Base-by-base conservation (phyloP, 2,329 filamentous ascomycete genomes). In the Aulographum hederae region DNA sequence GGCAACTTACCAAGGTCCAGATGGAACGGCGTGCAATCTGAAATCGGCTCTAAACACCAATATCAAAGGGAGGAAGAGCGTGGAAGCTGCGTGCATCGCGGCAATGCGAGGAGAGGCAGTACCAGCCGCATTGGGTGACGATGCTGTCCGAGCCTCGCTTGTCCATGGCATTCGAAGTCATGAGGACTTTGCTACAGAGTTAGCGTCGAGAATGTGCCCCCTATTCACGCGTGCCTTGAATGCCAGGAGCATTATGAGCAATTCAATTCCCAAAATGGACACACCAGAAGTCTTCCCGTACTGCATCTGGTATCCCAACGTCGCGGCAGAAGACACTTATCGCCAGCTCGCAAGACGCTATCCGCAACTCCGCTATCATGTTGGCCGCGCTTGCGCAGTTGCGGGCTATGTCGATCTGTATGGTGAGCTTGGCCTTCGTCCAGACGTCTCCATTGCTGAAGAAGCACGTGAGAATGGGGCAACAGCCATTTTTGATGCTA, bases 271-370 rank as follows among this genome's bases (percentile, higher is more conserved):
- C 1, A 32, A 44, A 10, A 46, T 46, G 19, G 28, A 36, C 3
- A 26, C 38, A 11, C 34, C 40, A 4, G 38, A 45, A 3, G 34
- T 42, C 2, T 28, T 45, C 12, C 55, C 53, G 1, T 60, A 60
- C 38, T 60, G 56, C 34, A 55, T 60, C 28, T 60, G 54, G 54
- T 37, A 56, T 37, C 57, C 56, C 0, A 46, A 56, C 1, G 18
- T 49, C 0, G 48, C 56, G 2, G 37, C 33, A 0, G 51, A 58
- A 34, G 45, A 50, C 1, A 59, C 52, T 1, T 51, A 54, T 16
- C 46, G 52, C 2, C 27, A 41, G 2, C 35, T 61, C n/a, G 47
- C 41, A 4, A 11, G 23, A 1, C 36, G 34, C 1, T 57, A 47
- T 37, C 51, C 51, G 1, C 12, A 39, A 4, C 37, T 37, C 42